Percentiles rank a stretch among this genome's conserved stretches.
Evolutionary conservation across 495 filamentous ascomycete species (phyloP).

Genomic region (Penicillium daleae): DNA sequence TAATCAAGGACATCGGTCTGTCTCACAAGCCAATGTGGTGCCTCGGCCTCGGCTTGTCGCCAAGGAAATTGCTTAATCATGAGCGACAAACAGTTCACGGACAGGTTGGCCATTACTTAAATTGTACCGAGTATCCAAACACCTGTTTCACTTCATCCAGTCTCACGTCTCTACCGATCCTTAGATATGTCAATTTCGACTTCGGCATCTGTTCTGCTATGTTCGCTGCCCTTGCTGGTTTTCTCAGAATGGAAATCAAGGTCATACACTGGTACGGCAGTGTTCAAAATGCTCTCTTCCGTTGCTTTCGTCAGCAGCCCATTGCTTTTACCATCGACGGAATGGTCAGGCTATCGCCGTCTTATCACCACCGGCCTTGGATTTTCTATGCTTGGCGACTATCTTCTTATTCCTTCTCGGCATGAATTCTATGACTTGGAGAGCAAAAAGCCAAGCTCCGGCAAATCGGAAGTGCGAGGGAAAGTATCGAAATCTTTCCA

Average conservation of each 20-base stretch:
- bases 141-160: not conserved
- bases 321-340: conserved; percentile 18
- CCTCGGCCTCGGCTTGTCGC: too few relatives aligned
- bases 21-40: too few relatives aligned
- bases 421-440: not conserved
- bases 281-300: conserved; percentile 32
- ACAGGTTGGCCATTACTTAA: too few relatives aligned
- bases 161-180: not conserved
- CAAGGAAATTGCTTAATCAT: too few relatives aligned
- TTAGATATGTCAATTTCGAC: not conserved
- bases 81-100: too few relatives aligned
- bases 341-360: conserved; percentile 19
- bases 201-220: not conserved
- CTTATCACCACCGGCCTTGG: not conserved
- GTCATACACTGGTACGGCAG: not conserved
- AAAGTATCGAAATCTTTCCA: conserved; percentile 28
- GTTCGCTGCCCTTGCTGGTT: not conserved
- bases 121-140: too few relatives aligned
- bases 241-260: not conserved
- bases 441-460: too few relatives aligned
- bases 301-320: conserved; percentile 26
- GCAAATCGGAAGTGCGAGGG: not conserved
- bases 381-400: not conserved
- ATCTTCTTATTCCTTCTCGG: not conserved
- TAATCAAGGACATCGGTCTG: too few relatives aligned